A percentile compares a stretch with the other conserved stretches of the same genome.
Conservation (phyloP, 495 filamentous ascomycete species). For the Annulohypoxylon bovei region DNA sequence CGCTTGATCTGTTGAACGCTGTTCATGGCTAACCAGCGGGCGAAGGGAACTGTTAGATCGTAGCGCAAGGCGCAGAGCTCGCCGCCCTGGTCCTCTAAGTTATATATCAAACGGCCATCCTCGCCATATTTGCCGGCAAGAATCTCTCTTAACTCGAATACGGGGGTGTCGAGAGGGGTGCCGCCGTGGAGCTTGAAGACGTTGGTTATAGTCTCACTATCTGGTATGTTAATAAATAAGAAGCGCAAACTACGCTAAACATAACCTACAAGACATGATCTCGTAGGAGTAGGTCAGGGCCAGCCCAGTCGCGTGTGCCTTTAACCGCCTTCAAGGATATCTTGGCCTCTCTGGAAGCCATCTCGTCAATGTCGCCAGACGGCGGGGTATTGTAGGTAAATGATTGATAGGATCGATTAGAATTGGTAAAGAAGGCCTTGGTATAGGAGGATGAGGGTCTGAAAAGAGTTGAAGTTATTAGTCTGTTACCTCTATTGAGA, state of each 20-base stretch:
- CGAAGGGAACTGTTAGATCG: conserved; percentile 89
- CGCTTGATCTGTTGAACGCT: conserved; percentile 80
- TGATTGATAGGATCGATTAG: conserved; percentile 5
- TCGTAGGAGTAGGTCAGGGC: conserved; percentile 32
- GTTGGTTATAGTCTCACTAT: conserved; percentile 44
- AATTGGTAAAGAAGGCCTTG: conserved; percentile 3
- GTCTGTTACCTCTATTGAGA: conserved; percentile 23
- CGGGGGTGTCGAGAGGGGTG: conserved; percentile 55
- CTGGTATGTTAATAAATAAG: conserved; percentile 5
- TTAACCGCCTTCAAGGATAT: conserved; percentile 33
- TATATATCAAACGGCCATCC: conserved; percentile 85
- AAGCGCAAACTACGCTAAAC: not conserved
- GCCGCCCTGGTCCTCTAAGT: conserved; percentile 88
- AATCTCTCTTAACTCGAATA: conserved; percentile 68
- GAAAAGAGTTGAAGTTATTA: conserved; percentile 13
- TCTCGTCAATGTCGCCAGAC: conserved; percentile 12
- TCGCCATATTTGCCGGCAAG: conserved; percentile 89
- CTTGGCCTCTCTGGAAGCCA: conserved; percentile 37
- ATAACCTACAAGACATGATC: conserved; percentile 38
- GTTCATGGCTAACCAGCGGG: conserved; percentile 92
- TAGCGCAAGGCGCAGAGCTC: conserved; percentile 87
- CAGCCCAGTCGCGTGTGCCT: conserved; percentile 38
- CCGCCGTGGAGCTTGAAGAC: conserved; percentile 56
- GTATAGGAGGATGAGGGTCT: conserved; percentile 5
- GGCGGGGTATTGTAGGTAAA: conserved; percentile 1